A percentile compares a stretch with the other conserved stretches of the same genome.
These are phyloP conservation scores for Tubosaeta sp. DNA, from an alignment of 768 basidiomycete species.

Conservation along the genomic window DNA sequence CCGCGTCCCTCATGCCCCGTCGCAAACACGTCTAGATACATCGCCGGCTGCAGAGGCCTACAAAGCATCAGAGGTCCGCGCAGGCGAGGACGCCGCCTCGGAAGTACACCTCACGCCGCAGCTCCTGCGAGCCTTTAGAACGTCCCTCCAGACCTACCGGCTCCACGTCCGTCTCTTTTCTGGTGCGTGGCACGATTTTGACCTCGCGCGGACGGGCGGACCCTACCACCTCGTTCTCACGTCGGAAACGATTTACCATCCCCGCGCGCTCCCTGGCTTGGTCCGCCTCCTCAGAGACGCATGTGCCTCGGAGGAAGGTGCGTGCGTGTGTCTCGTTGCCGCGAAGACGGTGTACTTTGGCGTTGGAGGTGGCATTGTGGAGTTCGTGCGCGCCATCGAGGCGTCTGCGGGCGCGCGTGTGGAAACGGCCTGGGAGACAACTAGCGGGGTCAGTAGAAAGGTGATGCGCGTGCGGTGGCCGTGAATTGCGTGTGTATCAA, in stretches of 20 bases:
- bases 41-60: conserved; percentile 53
- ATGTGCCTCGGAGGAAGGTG: conserved; percentile 14
- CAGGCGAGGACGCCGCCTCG: conserved; percentile 28
- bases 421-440: conserved; percentile 60
- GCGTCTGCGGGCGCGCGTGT: conserved; percentile 26
- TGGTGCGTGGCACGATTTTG: conserved; percentile 73
- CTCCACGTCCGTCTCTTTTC: conserved; percentile 72
- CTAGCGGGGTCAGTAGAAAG: conserved; percentile 65
- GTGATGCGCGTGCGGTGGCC: conserved; percentile 63
- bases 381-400: conserved; percentile 57
- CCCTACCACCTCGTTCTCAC: conserved; percentile 75
- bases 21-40: conserved; percentile 42
- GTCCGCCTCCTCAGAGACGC: conserved; percentile 46
- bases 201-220: conserved; percentile 30
- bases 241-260: conserved; percentile 89
- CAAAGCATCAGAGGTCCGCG: conserved; percentile 31
- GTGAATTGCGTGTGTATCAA: background rate
- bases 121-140: conserved; percentile 60
- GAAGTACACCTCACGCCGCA: conserved; percentile 64
- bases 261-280: conserved; percentile 58
- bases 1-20: background rate
- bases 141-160: conserved; percentile 48
- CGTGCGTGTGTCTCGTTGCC: conserved; percentile 66
- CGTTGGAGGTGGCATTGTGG: conserved; percentile 82
- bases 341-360: conserved; percentile 95